phyloP scores from a whole-genome alignment of 352 stramenopile species.

The Globisporangium paddicum region DNA sequence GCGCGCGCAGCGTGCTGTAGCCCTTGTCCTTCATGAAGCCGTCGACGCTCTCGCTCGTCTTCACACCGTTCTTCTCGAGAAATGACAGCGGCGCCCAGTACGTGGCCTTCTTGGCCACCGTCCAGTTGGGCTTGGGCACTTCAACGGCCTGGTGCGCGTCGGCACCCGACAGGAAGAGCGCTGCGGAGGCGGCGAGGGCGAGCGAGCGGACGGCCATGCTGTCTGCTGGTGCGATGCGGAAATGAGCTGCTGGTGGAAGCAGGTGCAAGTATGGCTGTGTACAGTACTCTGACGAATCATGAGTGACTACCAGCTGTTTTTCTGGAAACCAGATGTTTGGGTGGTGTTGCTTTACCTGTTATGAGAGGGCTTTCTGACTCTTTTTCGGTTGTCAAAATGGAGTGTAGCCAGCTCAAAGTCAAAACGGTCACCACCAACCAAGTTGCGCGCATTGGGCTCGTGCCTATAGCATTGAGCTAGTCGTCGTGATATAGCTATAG shows the following conservation, averaged over 20 bases:
- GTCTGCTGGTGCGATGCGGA: no score
- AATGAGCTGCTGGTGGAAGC: neutral
- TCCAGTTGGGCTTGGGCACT: constrained; percentile 14
- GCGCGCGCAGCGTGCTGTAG: constrained; percentile 15
- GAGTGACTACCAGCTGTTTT: neutral
- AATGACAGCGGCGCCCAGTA: constrained; percentile 22
- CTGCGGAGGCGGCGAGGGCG: neutral
- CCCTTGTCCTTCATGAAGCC: constrained; percentile 13
- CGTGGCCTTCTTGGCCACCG: constrained; percentile 13
- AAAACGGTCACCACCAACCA: no score
- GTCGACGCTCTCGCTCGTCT: constrained; percentile 13
- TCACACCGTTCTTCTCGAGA: constrained; percentile 26
- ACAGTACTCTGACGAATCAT: no score
- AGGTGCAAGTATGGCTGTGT: no score
- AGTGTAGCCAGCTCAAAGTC: no score
- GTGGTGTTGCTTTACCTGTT: no score
- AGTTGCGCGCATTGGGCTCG: no score
- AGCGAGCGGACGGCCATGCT: neutral
- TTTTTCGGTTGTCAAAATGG: no score
- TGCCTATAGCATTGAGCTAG: no score
- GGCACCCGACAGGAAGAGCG: neutral
- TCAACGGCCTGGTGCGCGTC: constrained; percentile 12
- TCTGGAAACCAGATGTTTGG: neutral
- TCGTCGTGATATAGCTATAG: no score
- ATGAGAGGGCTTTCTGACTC: no score